Percentiles rank a stretch among this genome's conserved stretches.
Evolutionary conservation across 345 rosid genomes (phyloP).

Genomic region (Ceriops tagal): DNA sequence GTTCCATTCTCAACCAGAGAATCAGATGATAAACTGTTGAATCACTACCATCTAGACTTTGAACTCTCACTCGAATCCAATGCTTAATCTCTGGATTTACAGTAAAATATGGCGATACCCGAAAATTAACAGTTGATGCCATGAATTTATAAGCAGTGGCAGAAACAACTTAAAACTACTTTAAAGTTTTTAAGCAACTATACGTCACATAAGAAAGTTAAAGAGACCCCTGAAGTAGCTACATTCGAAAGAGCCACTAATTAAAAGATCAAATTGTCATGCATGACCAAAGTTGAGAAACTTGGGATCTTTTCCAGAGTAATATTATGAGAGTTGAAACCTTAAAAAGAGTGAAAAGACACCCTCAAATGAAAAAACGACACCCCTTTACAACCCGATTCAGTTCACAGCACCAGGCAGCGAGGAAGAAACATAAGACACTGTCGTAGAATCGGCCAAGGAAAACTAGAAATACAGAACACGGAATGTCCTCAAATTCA

Average conservation of each 20-base stretch:
- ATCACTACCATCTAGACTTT: constrained; percentile 34
- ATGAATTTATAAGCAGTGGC: constrained; percentile 14
- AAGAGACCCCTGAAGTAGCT: neutral
- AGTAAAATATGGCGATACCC: constrained; percentile 22
- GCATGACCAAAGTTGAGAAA: too few species aligned
- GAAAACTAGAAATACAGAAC: neutral
- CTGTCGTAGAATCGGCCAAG: too few species aligned
- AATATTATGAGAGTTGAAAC: too few species aligned
- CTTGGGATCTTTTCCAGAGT: too few species aligned
- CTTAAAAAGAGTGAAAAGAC: too few species aligned
- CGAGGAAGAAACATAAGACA: too few species aligned
- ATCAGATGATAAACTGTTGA: constrained; percentile 32
- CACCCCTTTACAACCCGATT: too few species aligned
- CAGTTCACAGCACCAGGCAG: too few species aligned
- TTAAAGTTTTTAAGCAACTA: constrained; percentile 8
- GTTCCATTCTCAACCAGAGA: constrained; percentile 34
- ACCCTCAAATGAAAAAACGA: too few species aligned
- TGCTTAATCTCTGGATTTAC: constrained; percentile 23
- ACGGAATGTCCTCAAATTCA: neutral
- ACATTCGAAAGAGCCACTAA: neutral
- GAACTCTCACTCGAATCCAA: constrained; percentile 45
- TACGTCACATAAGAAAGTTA: neutral
- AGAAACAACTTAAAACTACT: neutral
- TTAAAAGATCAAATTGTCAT: neutral
- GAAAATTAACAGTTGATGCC: constrained; percentile 35